Base-by-base conservation (phyloP, 2,329 filamentous ascomycete genomes). In the Claviceps quebecensis region DNA sequence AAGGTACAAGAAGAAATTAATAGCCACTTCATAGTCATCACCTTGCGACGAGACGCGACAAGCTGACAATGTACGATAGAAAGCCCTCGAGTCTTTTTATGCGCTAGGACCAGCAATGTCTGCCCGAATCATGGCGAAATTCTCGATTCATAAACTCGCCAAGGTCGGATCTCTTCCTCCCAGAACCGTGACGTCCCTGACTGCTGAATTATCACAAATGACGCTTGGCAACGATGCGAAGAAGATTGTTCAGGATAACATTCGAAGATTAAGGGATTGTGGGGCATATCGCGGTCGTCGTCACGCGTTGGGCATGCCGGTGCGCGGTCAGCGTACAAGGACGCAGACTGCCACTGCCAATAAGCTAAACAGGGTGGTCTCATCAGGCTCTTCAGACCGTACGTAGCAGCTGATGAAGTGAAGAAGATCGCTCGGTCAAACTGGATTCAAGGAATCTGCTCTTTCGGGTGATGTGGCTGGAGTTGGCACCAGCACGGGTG, bases 281-380 rank as follows among this genome's bases (percentile, higher is more conserved):
- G 90, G 90, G 48, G 83, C 84, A 4, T 95, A 95, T 65, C 76
- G 93, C 50, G 93, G 93, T 57, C 83, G 86, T 66, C 75, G 93
- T 58, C 93, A 98, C 73, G 91, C 91, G 52, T 90, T 97, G 84
- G 81, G 84, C 54, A 70, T 97, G 71, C 93, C 93, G 4, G 91
- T 93, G 50, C 79, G 93, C 59, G 93, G 93, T 59, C 93, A 98
- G 71, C 80, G 77, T 60, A 97, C 93, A 54, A 83, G 87, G 65
- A 87, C 74, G 64, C 91, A 85, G 67, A 83, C 75, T 56, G 63
- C 70, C 56, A 82, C 73, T 26, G 73, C 80, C 46, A 77, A 72
- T 65, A 83, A 76, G 63, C 68, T 85, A 64, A 86, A 86, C 66
- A 70, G 63, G 56, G 61, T 82, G 43, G 72, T 81, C 56, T 61